phyloP scores from a whole-genome alignment of 208 protist species.

The Leptomonas pyrrhocoris region DNA sequence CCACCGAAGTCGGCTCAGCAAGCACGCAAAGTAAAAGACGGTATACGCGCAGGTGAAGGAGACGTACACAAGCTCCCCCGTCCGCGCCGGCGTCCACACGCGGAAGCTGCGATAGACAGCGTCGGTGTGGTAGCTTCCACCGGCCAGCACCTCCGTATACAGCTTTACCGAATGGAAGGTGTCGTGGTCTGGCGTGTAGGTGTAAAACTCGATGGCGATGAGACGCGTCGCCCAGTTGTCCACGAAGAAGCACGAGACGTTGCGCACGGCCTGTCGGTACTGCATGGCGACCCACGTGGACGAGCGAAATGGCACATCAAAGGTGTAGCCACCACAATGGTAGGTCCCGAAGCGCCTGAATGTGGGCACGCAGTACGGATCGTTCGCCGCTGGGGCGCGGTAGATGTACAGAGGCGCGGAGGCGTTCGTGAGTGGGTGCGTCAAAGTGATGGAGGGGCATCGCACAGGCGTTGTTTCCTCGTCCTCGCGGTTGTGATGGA shows the following conservation, averaged over 20 bases:
- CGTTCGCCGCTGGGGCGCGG: not conserved
- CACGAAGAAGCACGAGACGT: conserved; percentile 19
- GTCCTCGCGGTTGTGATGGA: not conserved
- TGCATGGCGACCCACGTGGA: conserved; percentile 8
- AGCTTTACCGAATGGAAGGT: conserved; percentile 25
- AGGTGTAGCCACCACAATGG: conserved; percentile 29
- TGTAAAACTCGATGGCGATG: conserved; percentile 21
- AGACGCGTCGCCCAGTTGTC: conserved; percentile 29
- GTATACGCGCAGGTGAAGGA: conserved; percentile 3
- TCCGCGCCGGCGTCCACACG: conserved; percentile 20
- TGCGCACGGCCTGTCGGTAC: conserved; percentile 10
- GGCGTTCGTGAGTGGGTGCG: not conserved
- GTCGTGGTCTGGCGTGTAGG: conserved; percentile 25
- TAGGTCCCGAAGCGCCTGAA: conserved; percentile 11
- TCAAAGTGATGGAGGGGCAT: conserved; percentile 14
- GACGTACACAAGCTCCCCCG: conserved; percentile 19
- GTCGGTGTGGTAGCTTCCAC: conserved; percentile 9
- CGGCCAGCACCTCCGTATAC: conserved; percentile 10
- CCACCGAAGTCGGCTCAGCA: conserved; percentile 5
- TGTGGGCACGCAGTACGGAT: conserved; percentile 17
- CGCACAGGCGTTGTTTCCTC: conserved; percentile 18
- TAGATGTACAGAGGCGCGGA: conserved; percentile 14
- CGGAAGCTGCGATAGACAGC: conserved; percentile 13
- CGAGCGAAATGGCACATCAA: conserved; percentile 20
- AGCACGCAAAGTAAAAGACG: not conserved